Conservation (phyloP, 2,329 filamentous ascomycete genomes). For the Apiospora koreana region DNA sequence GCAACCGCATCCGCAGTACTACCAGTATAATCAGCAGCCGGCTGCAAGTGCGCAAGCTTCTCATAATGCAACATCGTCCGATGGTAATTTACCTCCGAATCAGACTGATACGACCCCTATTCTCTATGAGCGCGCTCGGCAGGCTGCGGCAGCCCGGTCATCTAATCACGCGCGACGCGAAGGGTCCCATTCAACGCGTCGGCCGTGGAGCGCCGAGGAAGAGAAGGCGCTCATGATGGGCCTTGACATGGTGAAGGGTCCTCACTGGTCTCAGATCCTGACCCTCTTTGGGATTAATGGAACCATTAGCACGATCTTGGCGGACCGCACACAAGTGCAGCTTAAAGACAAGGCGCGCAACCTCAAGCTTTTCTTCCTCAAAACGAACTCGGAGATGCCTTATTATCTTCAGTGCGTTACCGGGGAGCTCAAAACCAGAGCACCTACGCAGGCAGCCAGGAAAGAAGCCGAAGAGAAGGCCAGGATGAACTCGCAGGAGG, state of each 20-base stretch:
- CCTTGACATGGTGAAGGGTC: conserved; percentile 84
- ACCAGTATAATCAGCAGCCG: conserved; percentile 27
- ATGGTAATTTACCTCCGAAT: conserved; percentile 50
- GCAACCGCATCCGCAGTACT: conserved; percentile 20
- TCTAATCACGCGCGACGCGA: conserved; percentile 57
- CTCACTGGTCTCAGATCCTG: conserved; percentile 91
- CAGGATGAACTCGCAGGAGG: conserved; percentile 58
- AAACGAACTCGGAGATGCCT: conserved; percentile 88
- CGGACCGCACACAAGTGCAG: conserved; percentile 88
- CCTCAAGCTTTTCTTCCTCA: conserved; percentile 87
- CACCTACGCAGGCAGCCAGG: conserved; percentile 71
- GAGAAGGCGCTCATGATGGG: conserved; percentile 89
- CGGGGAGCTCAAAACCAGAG: conserved; percentile 83
- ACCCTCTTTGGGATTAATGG: conserved; percentile 80
- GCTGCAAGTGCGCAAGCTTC: conserved; percentile 21
- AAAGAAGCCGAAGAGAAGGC: conserved; percentile 68
- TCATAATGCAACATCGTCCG: conserved; percentile 25
- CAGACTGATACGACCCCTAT: conserved; percentile 56
- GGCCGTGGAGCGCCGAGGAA: conserved; percentile 87
- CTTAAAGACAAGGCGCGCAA: conserved; percentile 92
- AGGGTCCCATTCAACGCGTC: conserved; percentile 62
- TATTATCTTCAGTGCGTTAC: conserved; percentile 87
- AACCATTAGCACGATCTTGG: conserved; percentile 78
- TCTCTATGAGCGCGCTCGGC: conserved; percentile 59
- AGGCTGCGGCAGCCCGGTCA: conserved; percentile 59